These are phyloP conservation scores for Leptodermis oblonga DNA, from an alignment of 257 asterid species.

Conservation along the genomic window DNA sequence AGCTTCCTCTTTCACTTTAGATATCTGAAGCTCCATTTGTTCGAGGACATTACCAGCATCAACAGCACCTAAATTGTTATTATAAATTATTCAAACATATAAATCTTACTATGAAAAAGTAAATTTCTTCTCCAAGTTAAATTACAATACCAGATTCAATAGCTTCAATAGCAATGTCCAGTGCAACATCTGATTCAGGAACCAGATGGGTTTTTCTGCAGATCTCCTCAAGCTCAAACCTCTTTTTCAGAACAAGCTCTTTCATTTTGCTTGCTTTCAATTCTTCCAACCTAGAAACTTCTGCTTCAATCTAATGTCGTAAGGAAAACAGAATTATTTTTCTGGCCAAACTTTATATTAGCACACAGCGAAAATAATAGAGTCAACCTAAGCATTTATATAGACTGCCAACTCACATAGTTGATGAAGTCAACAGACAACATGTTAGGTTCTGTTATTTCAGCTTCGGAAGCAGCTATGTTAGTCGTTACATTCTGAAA, in stretches of 20 bases:
- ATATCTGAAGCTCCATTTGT: constrained; percentile 85
- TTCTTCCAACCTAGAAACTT: constrained; percentile 85
- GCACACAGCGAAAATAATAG: constrained; percentile 3
- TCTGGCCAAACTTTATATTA: constrained; percentile 10
- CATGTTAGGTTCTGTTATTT: constrained; percentile 78
- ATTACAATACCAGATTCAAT: constrained; percentile 74
- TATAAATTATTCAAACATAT: constrained; percentile 15
- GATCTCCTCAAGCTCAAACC: constrained; percentile 77
- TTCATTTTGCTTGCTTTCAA: constrained; percentile 88
- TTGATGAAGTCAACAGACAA: constrained; percentile 64
- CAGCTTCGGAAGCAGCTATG: constrained; percentile 85
- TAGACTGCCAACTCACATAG: constrained; percentile 47
- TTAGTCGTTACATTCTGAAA: constrained; percentile 87
- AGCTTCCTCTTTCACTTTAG: constrained; percentile 86
- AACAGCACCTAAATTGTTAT: constrained; percentile 50
- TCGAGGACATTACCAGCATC: constrained; percentile 84
- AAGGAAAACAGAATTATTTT: constrained; percentile 16
- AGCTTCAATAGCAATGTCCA: constrained; percentile 64
- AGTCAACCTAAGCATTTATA: constrained; percentile 2
- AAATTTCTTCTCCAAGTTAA: constrained; percentile 9
- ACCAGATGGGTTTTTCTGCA: constrained; percentile 75
- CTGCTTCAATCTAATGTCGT: constrained; percentile 65
- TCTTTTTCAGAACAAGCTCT: constrained; percentile 92
- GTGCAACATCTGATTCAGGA: constrained; percentile 58
- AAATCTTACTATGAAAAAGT: not conserved